These are phyloP conservation scores for Ceratorhiza oryzae-sativae DNA, from an alignment of 1,284 basidiomycete species.

Conservation along the genomic window DNA sequence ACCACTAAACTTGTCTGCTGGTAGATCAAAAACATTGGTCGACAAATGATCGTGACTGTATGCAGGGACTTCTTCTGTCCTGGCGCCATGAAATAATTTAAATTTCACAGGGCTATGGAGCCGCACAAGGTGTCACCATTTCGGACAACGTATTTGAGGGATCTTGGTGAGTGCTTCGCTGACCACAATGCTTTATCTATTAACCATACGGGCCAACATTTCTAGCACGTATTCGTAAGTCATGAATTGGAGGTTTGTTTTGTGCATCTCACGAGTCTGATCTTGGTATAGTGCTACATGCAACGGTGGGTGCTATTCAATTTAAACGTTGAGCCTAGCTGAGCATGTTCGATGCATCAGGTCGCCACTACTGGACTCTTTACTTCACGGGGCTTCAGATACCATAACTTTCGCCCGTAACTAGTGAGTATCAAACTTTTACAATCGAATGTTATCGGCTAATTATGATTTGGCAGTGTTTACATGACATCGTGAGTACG, in stretches of 20 bases:
- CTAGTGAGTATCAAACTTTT: slow-evolving; percentile 12
- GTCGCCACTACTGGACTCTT: slow-evolving; percentile 33
- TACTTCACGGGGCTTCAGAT: slow-evolving; percentile 35
- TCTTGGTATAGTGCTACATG: slow-evolving; percentile 13
- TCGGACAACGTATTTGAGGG: slow-evolving; percentile 39
- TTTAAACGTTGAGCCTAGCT: background rate
- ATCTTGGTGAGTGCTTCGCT: slow-evolving; percentile 14
- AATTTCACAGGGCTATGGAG: slow-evolving; percentile 14
- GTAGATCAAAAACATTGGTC: slow-evolving; percentile 47
- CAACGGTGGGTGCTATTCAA: slow-evolving; percentile 8
- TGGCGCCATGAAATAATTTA: background rate
- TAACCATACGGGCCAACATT: too few species aligned
- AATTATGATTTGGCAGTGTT: background rate
- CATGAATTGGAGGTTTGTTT: background rate
- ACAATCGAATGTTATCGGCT: background rate
- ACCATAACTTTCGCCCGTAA: slow-evolving; percentile 38
- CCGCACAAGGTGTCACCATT: slow-evolving; percentile 27
- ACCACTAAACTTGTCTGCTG: background rate
- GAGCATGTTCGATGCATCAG: background rate
- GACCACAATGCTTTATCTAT: background rate
- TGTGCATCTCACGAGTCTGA: background rate
- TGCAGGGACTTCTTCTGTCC: background rate
- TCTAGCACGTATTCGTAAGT: slow-evolving; percentile 40
- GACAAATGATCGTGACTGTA: slow-evolving; percentile 49
- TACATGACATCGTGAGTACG: slow-evolving; percentile 34